A percentile compares a stretch with the other conserved stretches of the same genome.
Conservation (phyloP, 1,139 yeast genomes). For the Zygosaccharomyces pseudobailii region DNA sequence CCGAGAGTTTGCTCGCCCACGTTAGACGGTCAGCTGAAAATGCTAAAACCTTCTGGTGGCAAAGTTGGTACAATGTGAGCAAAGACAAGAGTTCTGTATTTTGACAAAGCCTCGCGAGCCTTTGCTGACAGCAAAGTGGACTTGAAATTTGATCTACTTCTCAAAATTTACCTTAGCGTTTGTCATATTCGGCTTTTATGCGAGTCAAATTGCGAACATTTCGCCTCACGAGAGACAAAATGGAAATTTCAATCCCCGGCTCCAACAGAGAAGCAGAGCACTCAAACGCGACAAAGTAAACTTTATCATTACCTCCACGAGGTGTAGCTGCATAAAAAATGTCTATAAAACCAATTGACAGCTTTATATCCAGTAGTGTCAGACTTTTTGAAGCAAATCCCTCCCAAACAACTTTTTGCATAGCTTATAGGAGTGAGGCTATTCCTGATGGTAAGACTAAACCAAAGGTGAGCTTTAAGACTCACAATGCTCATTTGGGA, state of each 20-base stretch:
- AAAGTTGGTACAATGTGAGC: neutral
- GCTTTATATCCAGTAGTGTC: conserved; percentile 46
- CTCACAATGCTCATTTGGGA: conserved; percentile 69
- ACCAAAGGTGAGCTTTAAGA: conserved; percentile 52
- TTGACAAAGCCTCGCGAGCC: neutral
- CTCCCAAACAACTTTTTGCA: conserved; percentile 43
- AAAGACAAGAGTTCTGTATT: neutral
- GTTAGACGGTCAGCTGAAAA: neutral
- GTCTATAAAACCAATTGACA: conserved; percentile 43
- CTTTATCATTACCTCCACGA: neutral
- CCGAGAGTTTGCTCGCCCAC: neutral
- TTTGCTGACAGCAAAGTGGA: neutral
- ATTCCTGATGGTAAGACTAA: conserved; percentile 32
- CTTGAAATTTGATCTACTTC: neutral
- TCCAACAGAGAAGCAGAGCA: neutral
- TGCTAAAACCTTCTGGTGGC: neutral
- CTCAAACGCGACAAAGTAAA: neutral
- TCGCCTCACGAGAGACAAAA: neutral
- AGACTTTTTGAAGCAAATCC: conserved; percentile 48
- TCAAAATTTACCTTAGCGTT: neutral
- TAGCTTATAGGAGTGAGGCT: conserved; percentile 41
- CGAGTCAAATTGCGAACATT: neutral
- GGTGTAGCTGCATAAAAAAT: conserved; percentile 5
- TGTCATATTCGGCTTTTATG: neutral
- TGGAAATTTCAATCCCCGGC: neutral